These are phyloP conservation scores for Vaucheria bursata DNA, from an alignment of 352 stramenopile species.

Conservation along the genomic window DNA sequence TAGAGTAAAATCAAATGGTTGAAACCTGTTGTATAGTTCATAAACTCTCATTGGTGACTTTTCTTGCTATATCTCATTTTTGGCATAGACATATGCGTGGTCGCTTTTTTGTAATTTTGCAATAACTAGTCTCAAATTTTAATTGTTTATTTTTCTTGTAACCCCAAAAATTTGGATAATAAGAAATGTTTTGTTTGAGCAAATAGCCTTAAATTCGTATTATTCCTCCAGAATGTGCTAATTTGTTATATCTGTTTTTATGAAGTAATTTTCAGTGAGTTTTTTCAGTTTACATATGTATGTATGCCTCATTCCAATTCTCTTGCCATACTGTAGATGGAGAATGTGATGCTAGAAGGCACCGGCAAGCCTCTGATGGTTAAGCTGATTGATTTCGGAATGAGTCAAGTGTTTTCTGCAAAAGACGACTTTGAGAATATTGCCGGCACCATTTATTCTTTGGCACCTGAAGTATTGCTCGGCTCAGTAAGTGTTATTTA, in stretches of 20 bases:
- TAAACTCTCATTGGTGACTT: no score
- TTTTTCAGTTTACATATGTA: constrained; percentile 2
- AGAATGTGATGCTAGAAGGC: constrained; percentile 45
- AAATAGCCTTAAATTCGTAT: no score
- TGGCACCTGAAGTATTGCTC: constrained; percentile 38
- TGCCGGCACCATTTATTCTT: constrained; percentile 42
- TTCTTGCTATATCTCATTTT: no score
- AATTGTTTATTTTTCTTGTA: no score
- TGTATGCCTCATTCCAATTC: neutral
- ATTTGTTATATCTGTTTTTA: neutral
- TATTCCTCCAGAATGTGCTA: no score
- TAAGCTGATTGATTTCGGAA: constrained; percentile 45
- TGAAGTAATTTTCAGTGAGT: neutral
- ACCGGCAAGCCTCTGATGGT: constrained; percentile 21
- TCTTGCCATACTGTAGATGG: constrained; percentile 27
- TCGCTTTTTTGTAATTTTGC: no score
- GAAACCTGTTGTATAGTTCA: no score
- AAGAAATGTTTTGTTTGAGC: no score
- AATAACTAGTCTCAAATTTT: no score
- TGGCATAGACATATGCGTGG: no score
- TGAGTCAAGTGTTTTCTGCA: constrained; percentile 30
- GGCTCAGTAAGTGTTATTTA: constrained; percentile 1
- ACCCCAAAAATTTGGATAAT: no score
- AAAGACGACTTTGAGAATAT: constrained; percentile 30
- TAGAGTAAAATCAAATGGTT: no score